Evolutionary conservation across 768 basidiomycete genomes (phyloP).

Genomic region (Boletales sp.): DNA sequence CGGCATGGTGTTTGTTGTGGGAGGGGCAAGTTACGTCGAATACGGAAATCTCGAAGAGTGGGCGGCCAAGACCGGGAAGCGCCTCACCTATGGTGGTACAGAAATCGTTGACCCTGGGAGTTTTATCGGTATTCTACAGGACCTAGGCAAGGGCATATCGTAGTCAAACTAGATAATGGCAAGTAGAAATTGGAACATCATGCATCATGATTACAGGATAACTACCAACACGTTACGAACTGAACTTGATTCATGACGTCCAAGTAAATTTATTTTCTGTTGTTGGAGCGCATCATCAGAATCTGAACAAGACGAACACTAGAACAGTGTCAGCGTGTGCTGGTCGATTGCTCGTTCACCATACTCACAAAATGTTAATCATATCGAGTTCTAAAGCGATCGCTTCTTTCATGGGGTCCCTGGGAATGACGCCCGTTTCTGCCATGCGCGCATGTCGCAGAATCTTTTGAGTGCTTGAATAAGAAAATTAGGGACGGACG

Average conservation of each 20-base stretch:
- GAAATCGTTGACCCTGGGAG: conserved; percentile 89
- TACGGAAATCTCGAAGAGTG: conserved; percentile 96
- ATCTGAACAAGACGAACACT: conserved; percentile 83
- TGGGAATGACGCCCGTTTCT: conserved; percentile 59
- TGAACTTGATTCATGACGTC: neutral
- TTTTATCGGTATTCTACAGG: conserved; percentile 72
- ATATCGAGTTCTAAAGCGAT: conserved; percentile 80
- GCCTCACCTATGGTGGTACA: conserved; percentile 92
- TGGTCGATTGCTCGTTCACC: neutral
- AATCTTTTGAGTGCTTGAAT: conserved; percentile 72
- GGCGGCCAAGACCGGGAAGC: conserved; percentile 77
- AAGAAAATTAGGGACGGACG: conserved; percentile 1
- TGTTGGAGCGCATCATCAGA: conserved; percentile 60
- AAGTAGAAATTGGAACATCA: conserved; percentile 28
- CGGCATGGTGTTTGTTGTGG: conserved; percentile 90
- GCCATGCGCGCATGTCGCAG: conserved; percentile 71
- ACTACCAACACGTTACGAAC: conserved; percentile 11
- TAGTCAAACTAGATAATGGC: conserved; percentile 35
- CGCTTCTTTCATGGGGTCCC: conserved; percentile 77
- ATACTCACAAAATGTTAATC: conserved; percentile 84
- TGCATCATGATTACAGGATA: neutral
- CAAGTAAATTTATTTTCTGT: conserved; percentile 40
- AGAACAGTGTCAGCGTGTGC: conserved; percentile 10
- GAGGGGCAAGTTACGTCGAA: conserved; percentile 96
- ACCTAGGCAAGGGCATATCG: conserved; percentile 48